Percentiles rank a stretch among this genome's conserved stretches.
Evolutionary conservation across 169 alveolate species (phyloP).

Genomic region (Cryptosporidium viatorum): DNA sequence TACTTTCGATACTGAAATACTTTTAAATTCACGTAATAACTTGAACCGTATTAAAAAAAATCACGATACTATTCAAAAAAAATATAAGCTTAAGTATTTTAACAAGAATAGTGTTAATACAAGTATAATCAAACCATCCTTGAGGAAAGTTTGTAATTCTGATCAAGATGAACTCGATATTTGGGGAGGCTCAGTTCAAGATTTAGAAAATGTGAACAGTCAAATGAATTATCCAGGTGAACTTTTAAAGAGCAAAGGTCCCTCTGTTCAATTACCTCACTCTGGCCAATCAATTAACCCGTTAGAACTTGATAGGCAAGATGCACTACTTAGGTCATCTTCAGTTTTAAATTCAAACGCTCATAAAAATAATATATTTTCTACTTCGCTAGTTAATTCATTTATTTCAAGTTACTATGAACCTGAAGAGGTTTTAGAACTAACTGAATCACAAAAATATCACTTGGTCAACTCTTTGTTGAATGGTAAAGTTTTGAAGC

Average conservation of each 20-base stretch:
- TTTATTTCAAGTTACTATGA: slow-evolving; percentile 24
- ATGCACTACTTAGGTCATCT: slow-evolving; percentile 1
- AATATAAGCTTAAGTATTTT: not conserved
- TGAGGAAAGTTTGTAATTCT: not conserved
- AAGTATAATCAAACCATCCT: not conserved
- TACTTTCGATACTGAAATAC: slow-evolving; percentile 12
- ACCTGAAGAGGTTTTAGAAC: not conserved
- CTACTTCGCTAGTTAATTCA: slow-evolving; percentile 23
- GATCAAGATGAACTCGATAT: slow-evolving; percentile 30
- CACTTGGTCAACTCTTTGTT: not conserved
- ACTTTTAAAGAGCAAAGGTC: slow-evolving; percentile 3
- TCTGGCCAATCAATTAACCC: slow-evolving; percentile 64
- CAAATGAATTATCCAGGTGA: slow-evolving; percentile 17
- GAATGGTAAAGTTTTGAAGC: slow-evolving; percentile 25
- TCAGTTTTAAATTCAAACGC: not conserved
- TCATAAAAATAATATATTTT: not conserved
- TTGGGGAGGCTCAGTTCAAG: slow-evolving; percentile 37
- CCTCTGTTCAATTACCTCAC: slow-evolving; percentile 8
- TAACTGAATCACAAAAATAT: slow-evolving; percentile 29
- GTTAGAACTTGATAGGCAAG: slow-evolving; percentile 20
- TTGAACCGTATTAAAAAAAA: not conserved
- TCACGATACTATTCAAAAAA: not conserved
- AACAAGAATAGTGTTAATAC: not conserved
- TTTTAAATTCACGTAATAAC: not conserved
- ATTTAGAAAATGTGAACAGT: not conserved